Evolutionary conservation across 129 eudicot species (phyloP), one percentile per base, ranked within the genome.

Genomic region (Heracleum sosnowskyi): DNA sequence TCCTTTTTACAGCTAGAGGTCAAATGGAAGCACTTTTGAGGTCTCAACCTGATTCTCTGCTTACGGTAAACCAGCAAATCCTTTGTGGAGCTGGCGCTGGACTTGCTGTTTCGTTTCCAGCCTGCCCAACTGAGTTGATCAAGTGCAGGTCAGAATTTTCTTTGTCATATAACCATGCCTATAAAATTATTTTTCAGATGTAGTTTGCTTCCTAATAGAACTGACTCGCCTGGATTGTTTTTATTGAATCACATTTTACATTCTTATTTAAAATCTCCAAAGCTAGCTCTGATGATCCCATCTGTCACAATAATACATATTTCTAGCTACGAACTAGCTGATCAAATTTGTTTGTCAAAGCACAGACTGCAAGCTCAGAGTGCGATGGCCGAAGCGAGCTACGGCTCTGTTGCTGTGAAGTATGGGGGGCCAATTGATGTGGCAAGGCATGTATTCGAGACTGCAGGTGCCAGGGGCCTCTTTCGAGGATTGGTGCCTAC

Each of bases 61-160:
- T 94, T 77, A 86, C 97, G 11, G 86, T 94, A 77, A 75, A 49
- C 60, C 98, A 94, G 89, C 98, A 94, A 77, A 76, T 88, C 4
- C 79, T 88, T 79, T 87, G 90, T 79, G 98, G 98, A 64, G 98
- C 96, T 2, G 98, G 91, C 22, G 98, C 98, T 80, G 97, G 98
- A 60, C 29, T 83, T n/a, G 98, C 98, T 26, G 97, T 94, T n/a
- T 83, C 96, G 22, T 73, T 94, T 77, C 83, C 88, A 35, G 98
- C 97, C 35, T 88, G 96, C 82, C 98, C 97, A 51, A 91, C 97
- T 15, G 98, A 94, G 79, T 79, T 94, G 64, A 88, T 94, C 80
- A 94, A 94, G 84, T 94, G 98, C 98, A 89, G 98, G 98, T 91
- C 17, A 22, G 83, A 80, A 69, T 44, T 37, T 40, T 29, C 69